These are phyloP conservation scores for Russula abietina DNA, from an alignment of 768 basidiomycete genomes.

Conservation along the genomic window DNA sequence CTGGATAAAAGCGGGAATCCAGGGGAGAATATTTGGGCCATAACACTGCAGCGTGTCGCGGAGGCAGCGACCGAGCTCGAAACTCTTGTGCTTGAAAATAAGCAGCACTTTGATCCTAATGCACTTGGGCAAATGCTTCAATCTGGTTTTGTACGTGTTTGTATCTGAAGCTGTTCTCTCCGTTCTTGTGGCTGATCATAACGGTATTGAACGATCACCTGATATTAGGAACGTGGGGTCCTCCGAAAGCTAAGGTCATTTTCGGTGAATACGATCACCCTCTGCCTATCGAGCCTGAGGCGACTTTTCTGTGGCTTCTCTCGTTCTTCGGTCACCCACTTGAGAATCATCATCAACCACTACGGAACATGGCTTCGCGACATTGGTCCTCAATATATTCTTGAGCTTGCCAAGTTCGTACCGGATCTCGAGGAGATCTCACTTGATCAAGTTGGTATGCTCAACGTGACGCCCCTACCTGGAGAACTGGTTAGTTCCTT, in stretches of 20 bases:
- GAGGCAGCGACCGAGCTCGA: conserved; percentile 10
- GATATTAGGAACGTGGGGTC: background rate
- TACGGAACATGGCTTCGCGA: conserved; percentile 5
- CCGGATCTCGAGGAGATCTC: conserved; percentile 18
- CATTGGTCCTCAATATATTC: conserved; percentile 12
- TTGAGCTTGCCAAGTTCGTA: conserved; percentile 1
- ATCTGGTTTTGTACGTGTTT: conserved; percentile 10
- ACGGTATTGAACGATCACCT: background rate
- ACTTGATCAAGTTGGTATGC: conserved; percentile 15
- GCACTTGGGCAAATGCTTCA: conserved; percentile 7
- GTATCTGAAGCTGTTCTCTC: background rate
- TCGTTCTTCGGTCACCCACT: conserved; percentile 12
- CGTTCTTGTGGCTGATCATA: background rate
- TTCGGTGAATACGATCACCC: background rate
- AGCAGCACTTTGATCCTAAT: background rate
- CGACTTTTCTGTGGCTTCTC: conserved; percentile 13
- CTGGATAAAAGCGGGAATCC: background rate
- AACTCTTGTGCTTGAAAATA: conserved; percentile 8
- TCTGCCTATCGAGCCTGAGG: background rate
- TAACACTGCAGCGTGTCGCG: conserved; percentile 1
- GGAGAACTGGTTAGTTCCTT: conserved; percentile 9
- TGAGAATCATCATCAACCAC: conserved; percentile 16
- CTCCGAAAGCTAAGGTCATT: conserved; percentile 15
- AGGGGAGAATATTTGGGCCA: background rate
- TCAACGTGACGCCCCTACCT: background rate